These are phyloP conservation scores for Cercospora sesami DNA, from an alignment of 2,329 filamentous ascomycete genomes.

Conservation along the genomic window DNA sequence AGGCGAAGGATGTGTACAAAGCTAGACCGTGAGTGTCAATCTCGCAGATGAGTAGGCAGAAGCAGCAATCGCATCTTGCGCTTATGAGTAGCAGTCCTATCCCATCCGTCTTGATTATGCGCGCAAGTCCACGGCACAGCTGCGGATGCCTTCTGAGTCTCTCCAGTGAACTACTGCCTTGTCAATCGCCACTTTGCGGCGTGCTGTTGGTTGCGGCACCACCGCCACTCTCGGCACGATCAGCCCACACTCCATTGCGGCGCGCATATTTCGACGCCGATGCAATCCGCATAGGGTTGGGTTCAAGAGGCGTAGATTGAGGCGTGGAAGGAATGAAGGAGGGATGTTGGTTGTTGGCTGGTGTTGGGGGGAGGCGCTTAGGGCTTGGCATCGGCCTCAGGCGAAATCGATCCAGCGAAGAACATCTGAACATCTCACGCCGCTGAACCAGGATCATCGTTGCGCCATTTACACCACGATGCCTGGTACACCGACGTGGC, in stretches of 20 bases:
- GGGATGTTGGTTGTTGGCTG: constrained; percentile 18
- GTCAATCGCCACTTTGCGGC: not conserved
- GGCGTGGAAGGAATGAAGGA: constrained; percentile 9
- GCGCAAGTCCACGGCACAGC: not conserved
- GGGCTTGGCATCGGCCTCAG: not conserved
- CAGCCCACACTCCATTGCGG: not conserved
- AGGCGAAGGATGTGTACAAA: too few species aligned
- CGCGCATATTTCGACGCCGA: not conserved
- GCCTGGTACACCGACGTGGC: not conserved
- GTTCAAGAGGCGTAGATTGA: constrained; percentile 4
- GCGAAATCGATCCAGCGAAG: not conserved
- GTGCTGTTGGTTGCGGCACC: not conserved
- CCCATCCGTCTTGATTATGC: not conserved
- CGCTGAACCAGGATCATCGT: not conserved
- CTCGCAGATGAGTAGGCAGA: not conserved
- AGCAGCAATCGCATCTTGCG: not conserved
- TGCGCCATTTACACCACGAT: not conserved
- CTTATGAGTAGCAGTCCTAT: not conserved
- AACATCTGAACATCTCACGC: constrained; percentile 7
- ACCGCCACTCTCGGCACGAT: not conserved
- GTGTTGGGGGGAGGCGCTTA: not conserved
- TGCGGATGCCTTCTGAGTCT: not conserved
- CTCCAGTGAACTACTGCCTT: not conserved
- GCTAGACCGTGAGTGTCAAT: too few species aligned
- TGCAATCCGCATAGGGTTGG: not conserved